Conservation (phyloP, 768 basidiomycete genomes). For the Amanita rimosa region DNA sequence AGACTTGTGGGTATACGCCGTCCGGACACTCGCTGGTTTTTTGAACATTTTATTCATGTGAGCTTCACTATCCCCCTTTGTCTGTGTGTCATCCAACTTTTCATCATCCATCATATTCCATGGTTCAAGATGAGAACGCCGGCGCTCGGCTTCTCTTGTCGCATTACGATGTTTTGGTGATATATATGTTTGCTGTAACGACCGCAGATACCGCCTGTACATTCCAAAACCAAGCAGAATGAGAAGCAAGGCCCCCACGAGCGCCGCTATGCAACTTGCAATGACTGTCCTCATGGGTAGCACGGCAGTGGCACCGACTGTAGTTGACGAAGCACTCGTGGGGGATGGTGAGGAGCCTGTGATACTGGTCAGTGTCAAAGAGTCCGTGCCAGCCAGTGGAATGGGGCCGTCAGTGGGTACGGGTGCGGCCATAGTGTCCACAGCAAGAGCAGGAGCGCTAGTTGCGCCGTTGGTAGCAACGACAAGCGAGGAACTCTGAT, state of each 20-base stretch:
- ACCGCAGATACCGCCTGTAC: constrained; percentile 37
- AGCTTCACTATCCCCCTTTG: constrained; percentile 32
- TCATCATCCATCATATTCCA: constrained; percentile 54
- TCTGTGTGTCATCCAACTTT: constrained; percentile 33
- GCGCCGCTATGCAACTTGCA: constrained; percentile 51
- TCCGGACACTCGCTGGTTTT: constrained; percentile 44
- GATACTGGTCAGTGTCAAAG: background rate
- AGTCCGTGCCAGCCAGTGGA: background rate
- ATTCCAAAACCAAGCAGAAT: constrained; percentile 42
- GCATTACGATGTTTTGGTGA: constrained; percentile 23
- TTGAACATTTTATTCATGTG: constrained; percentile 63
- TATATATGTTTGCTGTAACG: constrained; percentile 22
- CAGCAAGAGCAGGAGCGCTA: constrained; percentile 8
- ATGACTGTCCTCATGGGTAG: constrained; percentile 45
- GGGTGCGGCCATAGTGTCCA: constrained; percentile 9
- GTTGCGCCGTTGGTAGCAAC: constrained; percentile 11
- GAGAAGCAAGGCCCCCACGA: constrained; percentile 40
- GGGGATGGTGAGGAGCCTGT: background rate
- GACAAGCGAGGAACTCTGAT: constrained; percentile 4
- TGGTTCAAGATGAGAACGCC: constrained; percentile 33
- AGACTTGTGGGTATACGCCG: constrained; percentile 38
- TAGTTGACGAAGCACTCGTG: constrained; percentile 5
- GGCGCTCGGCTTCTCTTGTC: constrained; percentile 28
- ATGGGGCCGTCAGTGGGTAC: constrained; percentile 6
- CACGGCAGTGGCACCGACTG: constrained; percentile 14